Conservation (phyloP, 352 stramenopile species). For the Phytophthora multivora region DNA sequence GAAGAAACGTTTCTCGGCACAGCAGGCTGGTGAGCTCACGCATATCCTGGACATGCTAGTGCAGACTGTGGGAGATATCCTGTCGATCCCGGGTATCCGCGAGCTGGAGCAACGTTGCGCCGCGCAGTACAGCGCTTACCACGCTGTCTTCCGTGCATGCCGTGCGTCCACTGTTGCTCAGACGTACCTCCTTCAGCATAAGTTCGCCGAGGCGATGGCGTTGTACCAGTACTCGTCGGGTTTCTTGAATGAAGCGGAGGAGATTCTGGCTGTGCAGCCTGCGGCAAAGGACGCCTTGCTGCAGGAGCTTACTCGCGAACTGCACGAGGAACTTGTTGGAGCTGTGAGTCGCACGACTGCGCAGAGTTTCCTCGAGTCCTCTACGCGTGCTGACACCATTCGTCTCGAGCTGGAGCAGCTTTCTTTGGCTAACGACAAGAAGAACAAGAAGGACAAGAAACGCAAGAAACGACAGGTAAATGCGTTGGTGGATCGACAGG, state of each 20-base stretch:
- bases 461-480: conserved; percentile 44
- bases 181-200: conserved; percentile 64
- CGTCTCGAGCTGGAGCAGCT: conserved; percentile 73
- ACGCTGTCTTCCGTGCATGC: conserved; percentile 69
- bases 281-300: conserved; percentile 65
- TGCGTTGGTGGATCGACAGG: conserved; percentile 41
- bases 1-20: conserved; percentile 47
- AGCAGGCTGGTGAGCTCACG: conserved; percentile 65
- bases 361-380: conserved; percentile 70
- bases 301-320: conserved; percentile 63
- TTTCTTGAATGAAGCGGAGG: conserved; percentile 66
- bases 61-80: conserved; percentile 80
- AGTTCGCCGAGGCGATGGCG: conserved; percentile 71
- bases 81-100: conserved; percentile 60
- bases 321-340: conserved; percentile 65
- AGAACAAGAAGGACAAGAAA: conserved; percentile 55
- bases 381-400: conserved; percentile 57
- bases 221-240: conserved; percentile 75
- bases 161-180: conserved; percentile 67
- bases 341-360: conserved; percentile 74
- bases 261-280: conserved; percentile 59
- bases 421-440: conserved; percentile 50
- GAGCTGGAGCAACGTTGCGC: conserved; percentile 57
- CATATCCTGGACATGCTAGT: conserved; percentile 87
- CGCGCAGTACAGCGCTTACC: conserved; percentile 75